Conservation (phyloP, 169 alveolate genomes). For the Eimeria nieschulzi region DNA sequence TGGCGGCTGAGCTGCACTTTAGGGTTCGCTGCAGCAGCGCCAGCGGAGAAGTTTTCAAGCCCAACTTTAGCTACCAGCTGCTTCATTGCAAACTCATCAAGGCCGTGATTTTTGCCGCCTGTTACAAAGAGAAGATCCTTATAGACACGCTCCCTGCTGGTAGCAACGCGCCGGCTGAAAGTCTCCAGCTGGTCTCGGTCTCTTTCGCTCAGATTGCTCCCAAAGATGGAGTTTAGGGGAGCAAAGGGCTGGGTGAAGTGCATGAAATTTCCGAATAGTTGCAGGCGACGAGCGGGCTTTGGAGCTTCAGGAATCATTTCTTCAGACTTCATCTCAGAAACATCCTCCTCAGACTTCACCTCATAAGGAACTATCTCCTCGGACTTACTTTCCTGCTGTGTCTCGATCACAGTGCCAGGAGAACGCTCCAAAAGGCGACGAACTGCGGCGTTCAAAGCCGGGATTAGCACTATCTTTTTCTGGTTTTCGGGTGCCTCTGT, state of each 20-base stretch:
- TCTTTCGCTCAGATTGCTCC: conserved; percentile 34
- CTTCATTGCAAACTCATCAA: conserved; percentile 48
- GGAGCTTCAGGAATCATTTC: too few relatives aligned
- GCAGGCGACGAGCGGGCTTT: conserved; percentile 38
- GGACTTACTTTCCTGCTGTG: too few relatives aligned
- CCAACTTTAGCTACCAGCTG: conserved; percentile 45
- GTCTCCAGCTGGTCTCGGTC: conserved; percentile 39
- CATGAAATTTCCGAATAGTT: conserved; percentile 2
- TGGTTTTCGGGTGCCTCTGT: not conserved
- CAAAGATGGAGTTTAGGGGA: not conserved
- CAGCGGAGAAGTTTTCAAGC: conserved; percentile 36
- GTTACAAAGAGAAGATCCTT: conserved; percentile 23
- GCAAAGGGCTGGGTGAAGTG: conserved; percentile 20
- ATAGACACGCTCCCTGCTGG: conserved; percentile 52
- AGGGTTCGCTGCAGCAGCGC: not conserved
- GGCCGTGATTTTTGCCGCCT: conserved; percentile 19
- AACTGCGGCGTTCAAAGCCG: not conserved
- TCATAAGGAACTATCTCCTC: too few relatives aligned
- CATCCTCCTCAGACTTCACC: too few relatives aligned
- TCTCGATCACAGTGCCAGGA: too few relatives aligned
- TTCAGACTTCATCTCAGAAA: too few relatives aligned
- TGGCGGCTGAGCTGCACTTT: not conserved
- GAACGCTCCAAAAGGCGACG: too few relatives aligned
- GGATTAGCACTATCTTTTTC: not conserved
- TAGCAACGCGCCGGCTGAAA: conserved; percentile 29